Evolutionary conservation across 192 early-diverging fungal species (phyloP), one percentile per base, ranked within the genome.

Genomic region (Coemansia sp.): DNA sequence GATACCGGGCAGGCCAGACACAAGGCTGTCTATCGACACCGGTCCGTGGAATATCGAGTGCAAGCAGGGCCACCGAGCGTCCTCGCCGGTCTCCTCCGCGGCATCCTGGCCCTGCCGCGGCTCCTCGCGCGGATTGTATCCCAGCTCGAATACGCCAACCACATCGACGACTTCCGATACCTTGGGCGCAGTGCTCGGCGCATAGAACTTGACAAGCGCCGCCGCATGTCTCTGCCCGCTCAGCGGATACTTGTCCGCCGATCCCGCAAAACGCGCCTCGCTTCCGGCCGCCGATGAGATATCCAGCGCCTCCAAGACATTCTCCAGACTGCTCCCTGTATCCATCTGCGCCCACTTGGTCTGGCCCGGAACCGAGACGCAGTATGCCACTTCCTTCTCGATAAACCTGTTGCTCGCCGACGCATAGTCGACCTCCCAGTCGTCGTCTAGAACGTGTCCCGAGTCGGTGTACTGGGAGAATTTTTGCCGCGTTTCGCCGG

Each of bases 281-380:
- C 18, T 64, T 58, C 46, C 13, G 8, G 20, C 47, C 23, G 39
- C 24, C 20, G 35, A 9, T n/a, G 39, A 47, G 4, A 74, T 64
- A 22, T 60, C 45, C 70, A 68, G 53, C 22, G 82, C 55, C 30
- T 78, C 83, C 30, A 81, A 27, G 11, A 64, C 64, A 50, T 45
- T 36, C 36, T 72, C 75, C 25, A 80, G 30, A 19, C 23, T 29
- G 19, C n/a, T 35, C 7, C 28, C 7, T 4, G 53, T 9, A 9
- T 39, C 54, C 11, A 61, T 47, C 34, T 59, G 54, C 13, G 73
- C 78, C 90, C 90, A 92, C 25, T 68, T 39, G 22, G 69, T 77
- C 54, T 89, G 84, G 5, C 89, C 90, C 10, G 90, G 90, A 36
- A 89, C 77, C 4, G 88, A 87, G 0, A 90, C 81, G 57, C 88